A percentile compares a stretch with the other conserved stretches of the same genome.
Evolutionary conservation across 345 rosid species (phyloP).

Genomic region (Eucalyptus cloeziana): DNA sequence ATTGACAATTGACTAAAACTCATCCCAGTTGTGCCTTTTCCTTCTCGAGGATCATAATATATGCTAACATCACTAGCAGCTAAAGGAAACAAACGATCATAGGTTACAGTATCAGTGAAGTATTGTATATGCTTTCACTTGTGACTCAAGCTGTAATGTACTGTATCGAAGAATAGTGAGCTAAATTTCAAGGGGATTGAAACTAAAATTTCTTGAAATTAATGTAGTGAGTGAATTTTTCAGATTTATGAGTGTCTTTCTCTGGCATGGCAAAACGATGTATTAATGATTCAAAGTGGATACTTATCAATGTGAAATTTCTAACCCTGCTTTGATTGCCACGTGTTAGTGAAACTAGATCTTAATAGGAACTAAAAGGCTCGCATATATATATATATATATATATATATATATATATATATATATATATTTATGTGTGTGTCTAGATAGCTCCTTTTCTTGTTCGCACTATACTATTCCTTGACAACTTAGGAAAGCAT

Average conservation of each 20-base stretch:
- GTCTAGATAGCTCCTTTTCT: background rate
- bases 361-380: background rate
- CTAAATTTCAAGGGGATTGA: background rate
- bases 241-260: background rate
- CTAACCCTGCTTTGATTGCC: background rate
- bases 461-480: background rate
- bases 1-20: background rate
- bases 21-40: slow-evolving; percentile 73
- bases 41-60: slow-evolving; percentile 60
- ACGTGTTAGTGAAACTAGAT: background rate
- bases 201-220: background rate
- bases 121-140: background rate
- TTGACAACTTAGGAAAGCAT: background rate
- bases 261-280: background rate
- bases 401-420: background rate
- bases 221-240: background rate
- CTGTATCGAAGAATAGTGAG: background rate
- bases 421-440: too few species aligned
- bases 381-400: background rate
- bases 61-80: slow-evolving; percentile 57
- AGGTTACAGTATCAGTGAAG: background rate
- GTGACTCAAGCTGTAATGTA: background rate
- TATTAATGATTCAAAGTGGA: background rate
- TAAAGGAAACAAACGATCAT: background rate
- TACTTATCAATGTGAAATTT: background rate